Evolutionary conservation across 73 alveolate species (phyloP).

Genomic region (Urostyla sp.): DNA sequence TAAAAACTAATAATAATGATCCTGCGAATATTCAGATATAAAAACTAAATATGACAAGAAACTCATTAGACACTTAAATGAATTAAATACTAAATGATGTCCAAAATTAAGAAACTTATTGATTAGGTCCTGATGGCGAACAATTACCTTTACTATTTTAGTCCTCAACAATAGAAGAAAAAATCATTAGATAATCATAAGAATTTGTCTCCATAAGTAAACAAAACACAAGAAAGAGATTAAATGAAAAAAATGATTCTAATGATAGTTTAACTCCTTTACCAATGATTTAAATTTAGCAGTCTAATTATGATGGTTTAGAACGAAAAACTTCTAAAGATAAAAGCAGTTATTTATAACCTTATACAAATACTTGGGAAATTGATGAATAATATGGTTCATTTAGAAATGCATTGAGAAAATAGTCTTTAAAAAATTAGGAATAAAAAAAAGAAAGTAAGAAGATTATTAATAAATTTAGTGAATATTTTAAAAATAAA

Average conservation of each 20-base stretch:
- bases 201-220: not conserved
- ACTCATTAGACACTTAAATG: conserved; percentile 31
- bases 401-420: not conserved
- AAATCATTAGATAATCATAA: not conserved
- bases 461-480: not conserved
- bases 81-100: conserved; percentile 25
- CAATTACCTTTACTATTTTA: not conserved
- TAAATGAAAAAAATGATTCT: not conserved
- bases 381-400: not conserved
- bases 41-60: conserved; percentile 18
- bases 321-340: not conserved
- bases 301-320: no score
- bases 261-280: conserved; percentile 3
- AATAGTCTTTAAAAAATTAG: not conserved
- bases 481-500: not conserved
- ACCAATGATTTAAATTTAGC: no score
- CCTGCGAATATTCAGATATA: no score
- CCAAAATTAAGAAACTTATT: not conserved
- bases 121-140: not conserved
- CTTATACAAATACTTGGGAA: conserved; percentile 23
- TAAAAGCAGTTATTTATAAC: conserved; percentile 1
- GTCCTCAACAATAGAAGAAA: not conserved
- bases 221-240: not conserved
- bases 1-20: no score
- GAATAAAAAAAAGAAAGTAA: not conserved